Conservation (phyloP, 139 green algal genomes). For the Tetraselmis chui region DNA sequence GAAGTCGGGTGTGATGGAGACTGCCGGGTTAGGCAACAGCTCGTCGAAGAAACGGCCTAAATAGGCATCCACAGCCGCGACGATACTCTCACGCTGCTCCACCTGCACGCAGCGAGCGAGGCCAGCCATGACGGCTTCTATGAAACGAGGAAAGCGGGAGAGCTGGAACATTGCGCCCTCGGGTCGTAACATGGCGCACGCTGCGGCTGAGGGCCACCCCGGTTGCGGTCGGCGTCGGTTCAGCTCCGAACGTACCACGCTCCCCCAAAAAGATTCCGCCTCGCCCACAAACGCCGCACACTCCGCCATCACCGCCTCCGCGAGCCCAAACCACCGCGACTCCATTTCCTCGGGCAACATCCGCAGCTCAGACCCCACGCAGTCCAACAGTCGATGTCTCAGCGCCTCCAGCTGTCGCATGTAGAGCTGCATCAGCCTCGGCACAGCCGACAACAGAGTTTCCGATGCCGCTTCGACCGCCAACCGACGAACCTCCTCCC, state of each 20-base stretch:
- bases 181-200: background rate
- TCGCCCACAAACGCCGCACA: background rate
- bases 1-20: background rate
- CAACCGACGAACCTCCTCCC: background rate
- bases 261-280: background rate
- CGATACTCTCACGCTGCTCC: background rate
- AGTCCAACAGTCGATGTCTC: background rate
- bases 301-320: background rate
- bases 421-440: background rate
- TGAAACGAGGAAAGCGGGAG: background rate
- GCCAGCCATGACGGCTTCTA: background rate
- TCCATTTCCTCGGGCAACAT: background rate
- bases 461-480: background rate
- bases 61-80: background rate
- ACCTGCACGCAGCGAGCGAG: background rate
- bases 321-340: background rate
- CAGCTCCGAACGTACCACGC: background rate
- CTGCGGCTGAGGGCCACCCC: background rate
- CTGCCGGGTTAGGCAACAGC: background rate
- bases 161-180: background rate
- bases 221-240: background rate
- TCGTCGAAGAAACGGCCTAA: background rate
- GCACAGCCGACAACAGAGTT: background rate
- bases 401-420: background rate
- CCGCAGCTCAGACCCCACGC: background rate